A percentile compares a stretch with the other conserved stretches of the same genome.
Conservation (phyloP, 2,329 filamentous ascomycete genomes). For the Rugonectria rugulosa region DNA sequence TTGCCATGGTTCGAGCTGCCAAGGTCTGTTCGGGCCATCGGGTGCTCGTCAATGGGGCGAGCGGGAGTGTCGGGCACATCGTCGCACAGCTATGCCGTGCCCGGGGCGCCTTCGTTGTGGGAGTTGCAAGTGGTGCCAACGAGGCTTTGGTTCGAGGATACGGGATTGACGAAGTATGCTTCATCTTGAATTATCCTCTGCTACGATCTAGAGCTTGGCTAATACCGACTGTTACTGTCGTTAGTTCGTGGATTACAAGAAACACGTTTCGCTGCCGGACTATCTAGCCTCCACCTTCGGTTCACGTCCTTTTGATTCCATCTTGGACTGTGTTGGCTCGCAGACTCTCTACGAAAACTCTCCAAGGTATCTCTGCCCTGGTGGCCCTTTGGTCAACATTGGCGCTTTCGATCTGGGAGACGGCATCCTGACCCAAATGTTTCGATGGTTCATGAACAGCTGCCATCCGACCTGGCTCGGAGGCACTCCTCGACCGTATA, state of each 20-base stretch:
- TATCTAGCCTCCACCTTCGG: slow-evolving; percentile 1
- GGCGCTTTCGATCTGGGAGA: slow-evolving; percentile 3
- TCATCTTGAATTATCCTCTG: not conserved
- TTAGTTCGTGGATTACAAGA: slow-evolving; percentile 6
- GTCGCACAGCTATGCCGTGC: slow-evolving; percentile 4
- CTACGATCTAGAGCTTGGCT: not conserved
- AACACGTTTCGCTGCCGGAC: slow-evolving; percentile 1
- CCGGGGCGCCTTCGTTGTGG: slow-evolving; percentile 6
- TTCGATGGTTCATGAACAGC: slow-evolving; percentile 16
- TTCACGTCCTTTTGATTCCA: slow-evolving; percentile 2
- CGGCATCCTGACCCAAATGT: slow-evolving; percentile 6
- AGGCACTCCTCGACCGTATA: slow-evolving; percentile 13
- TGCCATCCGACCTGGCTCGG: slow-evolving; percentile 18
- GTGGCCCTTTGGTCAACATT: slow-evolving; percentile 1
- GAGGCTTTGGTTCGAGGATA: slow-evolving; percentile 5
- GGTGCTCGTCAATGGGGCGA: slow-evolving; percentile 5
- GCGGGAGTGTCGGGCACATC: slow-evolving; percentile 8
- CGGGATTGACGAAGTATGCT: slow-evolving; percentile 5
- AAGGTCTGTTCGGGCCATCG: slow-evolving; percentile 5
- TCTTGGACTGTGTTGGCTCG: slow-evolving; percentile 3
- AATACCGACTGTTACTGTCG: not conserved
- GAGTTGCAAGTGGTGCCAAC: slow-evolving; percentile 6
- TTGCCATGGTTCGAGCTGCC: slow-evolving; percentile 5
- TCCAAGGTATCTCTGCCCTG: not conserved
- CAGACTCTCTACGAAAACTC: slow-evolving; percentile 2